These are phyloP conservation scores for Aspergillus vadensis DNA, from an alignment of 2,329 filamentous ascomycete species.

Conservation along the genomic window DNA sequence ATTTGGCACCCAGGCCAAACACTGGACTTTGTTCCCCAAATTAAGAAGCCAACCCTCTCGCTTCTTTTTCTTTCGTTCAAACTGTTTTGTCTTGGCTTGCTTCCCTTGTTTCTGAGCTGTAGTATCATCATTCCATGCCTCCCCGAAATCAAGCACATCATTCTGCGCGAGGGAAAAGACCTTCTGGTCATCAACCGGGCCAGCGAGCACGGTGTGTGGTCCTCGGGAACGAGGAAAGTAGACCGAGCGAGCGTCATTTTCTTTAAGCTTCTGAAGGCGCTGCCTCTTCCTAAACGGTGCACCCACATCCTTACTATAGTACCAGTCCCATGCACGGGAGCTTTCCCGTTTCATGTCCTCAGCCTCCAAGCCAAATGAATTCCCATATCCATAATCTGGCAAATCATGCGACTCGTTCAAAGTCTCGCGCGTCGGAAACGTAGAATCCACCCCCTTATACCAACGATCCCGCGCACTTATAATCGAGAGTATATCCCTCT, in stretches of 20 bases:
- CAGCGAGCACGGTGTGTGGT: slow-evolving; percentile 53
- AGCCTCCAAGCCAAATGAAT: slow-evolving; percentile 47
- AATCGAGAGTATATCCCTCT: slow-evolving; percentile 52
- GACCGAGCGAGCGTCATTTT: slow-evolving; percentile 36
- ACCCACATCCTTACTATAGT: slow-evolving; percentile 46
- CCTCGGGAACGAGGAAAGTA: slow-evolving; percentile 45
- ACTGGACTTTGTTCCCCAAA: slow-evolving; percentile 56
- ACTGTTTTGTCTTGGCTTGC: slow-evolving; percentile 8
- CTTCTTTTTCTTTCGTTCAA: slow-evolving; percentile 24
- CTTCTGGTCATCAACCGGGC: slow-evolving; percentile 49
- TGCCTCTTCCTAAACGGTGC: slow-evolving; percentile 49
- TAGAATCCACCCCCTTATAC: slow-evolving; percentile 48
- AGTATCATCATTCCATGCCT: slow-evolving; percentile 43
- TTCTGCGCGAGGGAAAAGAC: slow-evolving; percentile 46
- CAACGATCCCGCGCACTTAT: slow-evolving; percentile 55
- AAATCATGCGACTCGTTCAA: slow-evolving; percentile 32
- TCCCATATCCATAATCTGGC: slow-evolving; percentile 43
- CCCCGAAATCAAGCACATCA: slow-evolving; percentile 48
- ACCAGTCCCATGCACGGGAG: slow-evolving; percentile 57
- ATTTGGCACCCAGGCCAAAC: slow-evolving; percentile 51
- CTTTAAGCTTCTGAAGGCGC: slow-evolving; percentile 34
- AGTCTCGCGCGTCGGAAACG: slow-evolving; percentile 52
- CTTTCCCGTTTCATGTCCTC: slow-evolving; percentile 48
- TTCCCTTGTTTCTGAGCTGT: slow-evolving; percentile 17
- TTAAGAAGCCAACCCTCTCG: slow-evolving; percentile 59